These are phyloP conservation scores for Neurospora sp. DNA, from an alignment of 495 filamentous ascomycete species.

Conservation along the genomic window DNA sequence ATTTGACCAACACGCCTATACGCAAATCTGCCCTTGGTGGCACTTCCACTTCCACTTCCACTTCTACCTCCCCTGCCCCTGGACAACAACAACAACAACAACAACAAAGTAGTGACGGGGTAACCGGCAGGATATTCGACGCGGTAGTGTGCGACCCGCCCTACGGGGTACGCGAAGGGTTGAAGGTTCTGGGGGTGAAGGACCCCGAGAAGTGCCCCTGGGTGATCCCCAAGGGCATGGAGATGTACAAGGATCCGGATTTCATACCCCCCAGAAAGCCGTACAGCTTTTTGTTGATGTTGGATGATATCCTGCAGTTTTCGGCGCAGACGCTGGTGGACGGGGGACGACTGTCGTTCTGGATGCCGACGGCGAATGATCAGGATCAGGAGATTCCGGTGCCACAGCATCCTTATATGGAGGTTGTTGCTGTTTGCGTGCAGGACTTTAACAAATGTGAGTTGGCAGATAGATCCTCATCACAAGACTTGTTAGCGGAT, in stretches of 20 bases:
- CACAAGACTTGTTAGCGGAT: not conserved
- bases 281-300: slow-evolving; percentile 83
- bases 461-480: not conserved
- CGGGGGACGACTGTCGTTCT: slow-evolving; percentile 74
- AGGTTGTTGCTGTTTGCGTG: slow-evolving; percentile 67
- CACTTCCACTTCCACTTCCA: not conserved
- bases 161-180: slow-evolving; percentile 90
- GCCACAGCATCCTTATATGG: slow-evolving; percentile 66
- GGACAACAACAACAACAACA: not conserved
- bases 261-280: slow-evolving; percentile 85
- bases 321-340: slow-evolving; percentile 70
- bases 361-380: slow-evolving; percentile 94
- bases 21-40: slow-evolving; percentile 26
- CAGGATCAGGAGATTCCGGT: slow-evolving; percentile 59
- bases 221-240: slow-evolving; percentile 58
- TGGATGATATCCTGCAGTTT: slow-evolving; percentile 82
- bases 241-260: slow-evolving; percentile 61
- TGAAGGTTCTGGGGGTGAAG: slow-evolving; percentile 73
- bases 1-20: slow-evolving; percentile 83
- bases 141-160: slow-evolving; percentile 95
- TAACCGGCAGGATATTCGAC: slow-evolving; percentile 54
- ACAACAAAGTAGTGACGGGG: slow-evolving; percentile 7
- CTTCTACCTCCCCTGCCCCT: not conserved
- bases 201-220: slow-evolving; percentile 51
- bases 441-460: slow-evolving; percentile 84